Conservation (phyloP, 345 rosid species). For the Raphanus raphanistrum region DNA sequence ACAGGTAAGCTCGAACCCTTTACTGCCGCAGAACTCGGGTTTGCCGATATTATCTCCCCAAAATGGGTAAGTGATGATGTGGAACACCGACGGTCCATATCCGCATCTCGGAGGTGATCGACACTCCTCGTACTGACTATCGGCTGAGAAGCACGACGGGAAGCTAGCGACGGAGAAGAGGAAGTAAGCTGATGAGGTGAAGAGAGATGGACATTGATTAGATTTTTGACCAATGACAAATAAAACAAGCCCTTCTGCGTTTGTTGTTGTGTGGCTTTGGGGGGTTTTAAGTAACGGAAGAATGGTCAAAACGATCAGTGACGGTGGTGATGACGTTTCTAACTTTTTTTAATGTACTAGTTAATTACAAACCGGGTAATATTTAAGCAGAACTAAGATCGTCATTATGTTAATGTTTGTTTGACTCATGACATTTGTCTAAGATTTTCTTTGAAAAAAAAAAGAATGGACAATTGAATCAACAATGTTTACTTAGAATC, state of each 20-base stretch:
- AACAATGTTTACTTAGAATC: too few relatives aligned
- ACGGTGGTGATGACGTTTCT: background rate
- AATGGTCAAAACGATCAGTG: slow-evolving; percentile 17
- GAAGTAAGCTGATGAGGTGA: slow-evolving; percentile 8
- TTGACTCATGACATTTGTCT: too few relatives aligned
- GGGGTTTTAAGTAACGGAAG: background rate
- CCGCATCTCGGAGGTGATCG: slow-evolving; percentile 39
- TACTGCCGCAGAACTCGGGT: slow-evolving; percentile 39
- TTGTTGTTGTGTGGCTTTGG: background rate
- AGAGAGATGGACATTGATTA: slow-evolving; percentile 27
- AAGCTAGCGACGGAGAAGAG: slow-evolving; percentile 23
- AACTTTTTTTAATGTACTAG: background rate
- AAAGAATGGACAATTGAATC: too few relatives aligned
- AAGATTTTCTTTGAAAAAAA: too few relatives aligned
- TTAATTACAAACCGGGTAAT: too few relatives aligned
- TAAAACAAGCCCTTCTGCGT: background rate
- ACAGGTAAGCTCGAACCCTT: slow-evolving; percentile 42
- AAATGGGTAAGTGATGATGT: slow-evolving; percentile 48
- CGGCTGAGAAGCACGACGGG: slow-evolving; percentile 16
- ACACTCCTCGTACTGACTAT: slow-evolving; percentile 36
- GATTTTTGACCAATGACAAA: background rate
- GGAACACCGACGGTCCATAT: background rate
- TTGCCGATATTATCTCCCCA: slow-evolving; percentile 36
- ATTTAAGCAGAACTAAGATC: too few relatives aligned
- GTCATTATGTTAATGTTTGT: too few relatives aligned